Evolutionary conservation across 495 filamentous ascomycete genomes (phyloP).

Genomic region (Xylaria acuta): DNA sequence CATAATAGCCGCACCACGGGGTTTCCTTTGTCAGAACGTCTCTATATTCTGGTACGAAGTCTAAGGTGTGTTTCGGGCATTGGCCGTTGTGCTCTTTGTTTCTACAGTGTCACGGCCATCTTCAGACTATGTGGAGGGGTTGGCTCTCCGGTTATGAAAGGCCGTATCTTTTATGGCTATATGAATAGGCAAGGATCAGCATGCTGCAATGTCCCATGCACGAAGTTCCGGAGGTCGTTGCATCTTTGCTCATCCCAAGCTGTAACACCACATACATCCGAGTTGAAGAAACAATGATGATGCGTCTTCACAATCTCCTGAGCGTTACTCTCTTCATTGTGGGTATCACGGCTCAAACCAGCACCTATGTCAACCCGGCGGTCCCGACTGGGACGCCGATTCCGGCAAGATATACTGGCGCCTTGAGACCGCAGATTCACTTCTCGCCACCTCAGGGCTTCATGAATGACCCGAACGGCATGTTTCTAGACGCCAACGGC

Average conservation of each 20-base stretch:
- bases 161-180: neutral
- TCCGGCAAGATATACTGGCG: slow-evolving; percentile 46
- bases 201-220: neutral
- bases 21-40: neutral
- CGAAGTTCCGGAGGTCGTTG: neutral
- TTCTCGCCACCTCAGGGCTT: slow-evolving; percentile 59
- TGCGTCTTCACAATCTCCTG: neutral
- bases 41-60: neutral
- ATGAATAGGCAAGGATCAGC: neutral
- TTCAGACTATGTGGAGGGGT: neutral
- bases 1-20: neutral
- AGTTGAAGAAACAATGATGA: neutral
- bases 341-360: neutral
- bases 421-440: slow-evolving; percentile 57
- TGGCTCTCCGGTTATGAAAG: neutral
- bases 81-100: neutral
- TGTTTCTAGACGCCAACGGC: slow-evolving; percentile 56
- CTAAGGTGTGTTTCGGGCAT: neutral
- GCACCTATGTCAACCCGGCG: slow-evolving; percentile 38
- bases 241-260: neutral
- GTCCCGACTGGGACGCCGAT: slow-evolving; percentile 49
- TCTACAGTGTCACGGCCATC: neutral
- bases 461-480: slow-evolving; percentile 68
- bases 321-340: neutral
- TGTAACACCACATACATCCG: neutral